A percentile compares a stretch with the other conserved stretches of the same genome.
phyloP scores from a whole-genome alignment of 805 yeast genomes.

The Candida peoriensis region DNA sequence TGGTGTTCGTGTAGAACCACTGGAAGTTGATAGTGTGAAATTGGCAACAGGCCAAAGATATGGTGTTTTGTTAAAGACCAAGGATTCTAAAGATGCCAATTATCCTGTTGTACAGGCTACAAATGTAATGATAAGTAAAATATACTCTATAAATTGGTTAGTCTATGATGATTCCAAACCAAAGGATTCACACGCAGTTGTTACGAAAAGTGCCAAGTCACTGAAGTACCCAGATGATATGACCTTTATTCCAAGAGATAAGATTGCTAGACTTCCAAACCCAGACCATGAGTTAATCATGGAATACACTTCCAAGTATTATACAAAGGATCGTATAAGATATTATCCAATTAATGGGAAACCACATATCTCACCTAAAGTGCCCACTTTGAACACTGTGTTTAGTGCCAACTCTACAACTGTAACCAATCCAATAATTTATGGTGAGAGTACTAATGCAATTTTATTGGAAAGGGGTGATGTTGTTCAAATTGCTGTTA shows the following conservation, averaged over 20 bases:
- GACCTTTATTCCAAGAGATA: conserved; percentile 30
- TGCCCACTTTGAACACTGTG: conserved; percentile 65
- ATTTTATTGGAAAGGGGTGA: conserved; percentile 56
- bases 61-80: conserved; percentile 53
- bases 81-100: conserved; percentile 35
- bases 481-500: conserved; percentile 68
- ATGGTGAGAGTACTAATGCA: conserved; percentile 66
- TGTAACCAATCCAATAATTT: conserved; percentile 52
- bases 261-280: conserved; percentile 37
- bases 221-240: conserved; percentile 29
- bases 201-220: conserved; percentile 16
- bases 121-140: conserved; percentile 65
- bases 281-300: conserved; percentile 55
- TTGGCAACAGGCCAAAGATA: conserved; percentile 76
- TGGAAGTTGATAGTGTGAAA: conserved; percentile 40
- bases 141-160: conserved; percentile 49
- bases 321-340: conserved; percentile 55
- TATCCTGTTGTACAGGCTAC: conserved; percentile 48
- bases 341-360: conserved; percentile 68
- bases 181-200: conserved; percentile 40
- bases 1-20: conserved; percentile 50
- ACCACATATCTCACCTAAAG: conserved; percentile 60
- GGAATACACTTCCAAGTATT: conserved; percentile 50
- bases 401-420: conserved; percentile 47
- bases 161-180: conserved; percentile 37